Evolutionary conservation across 2,329 filamentous ascomycete genomes (phyloP).

Genomic region (Basipetospora sp.): DNA sequence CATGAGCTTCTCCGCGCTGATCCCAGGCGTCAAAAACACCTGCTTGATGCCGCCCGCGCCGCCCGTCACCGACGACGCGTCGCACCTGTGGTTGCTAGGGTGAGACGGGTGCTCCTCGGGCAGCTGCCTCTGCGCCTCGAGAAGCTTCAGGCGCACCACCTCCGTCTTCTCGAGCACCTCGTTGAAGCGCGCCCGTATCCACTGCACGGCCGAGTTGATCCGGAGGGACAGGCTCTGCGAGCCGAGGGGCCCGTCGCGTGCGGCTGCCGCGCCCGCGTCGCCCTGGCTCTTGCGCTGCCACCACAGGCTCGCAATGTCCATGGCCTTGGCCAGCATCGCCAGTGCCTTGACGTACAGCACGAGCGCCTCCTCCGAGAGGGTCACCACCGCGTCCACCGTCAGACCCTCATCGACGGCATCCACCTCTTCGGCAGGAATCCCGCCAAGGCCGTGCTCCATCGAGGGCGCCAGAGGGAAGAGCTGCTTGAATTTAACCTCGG

Average conservation of each 20-base stretch:
- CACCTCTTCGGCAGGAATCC: constrained; percentile 39
- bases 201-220: constrained; percentile 89
- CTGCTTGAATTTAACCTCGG: constrained; percentile 96
- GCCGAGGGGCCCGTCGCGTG: constrained; percentile 15
- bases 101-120: constrained; percentile 77
- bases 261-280: constrained; percentile 29
- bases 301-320: constrained; percentile 88
- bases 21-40: constrained; percentile 70
- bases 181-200: constrained; percentile 88
- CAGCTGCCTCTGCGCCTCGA: constrained; percentile 71
- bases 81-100: constrained; percentile 54
- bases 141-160: constrained; percentile 73
- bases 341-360: constrained; percentile 94
- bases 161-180: constrained; percentile 94
- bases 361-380: constrained; percentile 82
- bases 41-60: constrained; percentile 60
- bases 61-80: constrained; percentile 38
- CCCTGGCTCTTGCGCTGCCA: constrained; percentile 67
- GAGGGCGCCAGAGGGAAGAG: constrained; percentile 79
- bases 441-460: constrained; percentile 54
- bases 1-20: constrained; percentile 94
- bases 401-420: constrained; percentile 55
- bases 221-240: constrained; percentile 45
- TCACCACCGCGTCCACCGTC: constrained; percentile 71
- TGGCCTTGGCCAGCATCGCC: constrained; percentile 76